phyloP scores from a whole-genome alignment of 2,329 filamentous ascomycete species.

The Penicillium sp. region DNA sequence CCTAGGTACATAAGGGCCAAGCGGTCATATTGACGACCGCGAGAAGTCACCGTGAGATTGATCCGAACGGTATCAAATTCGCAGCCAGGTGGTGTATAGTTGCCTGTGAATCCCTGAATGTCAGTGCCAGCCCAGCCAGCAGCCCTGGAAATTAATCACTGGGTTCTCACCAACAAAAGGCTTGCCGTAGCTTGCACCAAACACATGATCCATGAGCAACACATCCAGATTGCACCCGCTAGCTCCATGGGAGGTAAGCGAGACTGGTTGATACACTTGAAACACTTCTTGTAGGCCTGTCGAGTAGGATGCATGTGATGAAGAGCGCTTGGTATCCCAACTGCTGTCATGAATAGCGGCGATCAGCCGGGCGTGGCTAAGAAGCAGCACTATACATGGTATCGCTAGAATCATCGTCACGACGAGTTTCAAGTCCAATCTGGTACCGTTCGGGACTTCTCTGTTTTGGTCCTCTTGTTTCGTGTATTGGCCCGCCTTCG shows the following conservation, averaged over 20 bases:
- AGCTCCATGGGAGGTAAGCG: slow-evolving; percentile 39
- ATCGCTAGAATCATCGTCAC: background rate
- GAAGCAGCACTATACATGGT: background rate
- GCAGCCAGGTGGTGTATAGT: slow-evolving; percentile 63
- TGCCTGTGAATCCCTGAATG: slow-evolving; percentile 39
- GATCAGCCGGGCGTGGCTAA: background rate
- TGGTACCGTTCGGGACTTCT: background rate
- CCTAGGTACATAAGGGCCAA: slow-evolving; percentile 70
- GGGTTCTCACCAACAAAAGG: slow-evolving; percentile 62
- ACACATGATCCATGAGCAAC: slow-evolving; percentile 64
- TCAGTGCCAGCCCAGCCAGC: background rate
- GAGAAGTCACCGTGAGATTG: slow-evolving; percentile 68
- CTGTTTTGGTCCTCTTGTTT: background rate
- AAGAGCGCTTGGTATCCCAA: background rate
- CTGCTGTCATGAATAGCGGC: background rate
- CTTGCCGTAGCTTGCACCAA: slow-evolving; percentile 66
- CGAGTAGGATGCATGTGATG: background rate
- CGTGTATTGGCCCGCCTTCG: background rate
- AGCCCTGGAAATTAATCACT: background rate
- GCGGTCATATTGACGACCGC: slow-evolving; percentile 70
- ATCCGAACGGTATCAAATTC: slow-evolving; percentile 69
- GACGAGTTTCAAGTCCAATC: background rate
- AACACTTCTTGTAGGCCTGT: slow-evolving; percentile 55
- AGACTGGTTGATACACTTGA: slow-evolving; percentile 63
- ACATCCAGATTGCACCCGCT: slow-evolving; percentile 33